Evolutionary conservation across 2,329 filamentous ascomycete genomes (phyloP).

Genomic region (Xylariales sp.): DNA sequence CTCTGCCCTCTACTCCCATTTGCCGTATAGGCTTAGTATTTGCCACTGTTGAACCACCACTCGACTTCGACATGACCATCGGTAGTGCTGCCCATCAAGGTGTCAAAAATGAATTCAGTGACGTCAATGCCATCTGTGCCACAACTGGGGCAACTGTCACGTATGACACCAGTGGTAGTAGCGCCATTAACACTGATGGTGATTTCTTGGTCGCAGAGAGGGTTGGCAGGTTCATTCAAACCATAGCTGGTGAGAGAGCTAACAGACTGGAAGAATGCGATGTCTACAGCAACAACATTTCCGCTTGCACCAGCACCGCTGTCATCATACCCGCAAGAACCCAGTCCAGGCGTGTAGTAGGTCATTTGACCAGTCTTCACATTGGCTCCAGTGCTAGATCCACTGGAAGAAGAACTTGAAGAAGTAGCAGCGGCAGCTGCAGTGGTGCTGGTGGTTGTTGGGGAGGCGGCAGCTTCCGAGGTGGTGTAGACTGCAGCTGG

Average conservation of each 20-base stretch:
- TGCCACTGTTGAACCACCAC: constrained; percentile 24
- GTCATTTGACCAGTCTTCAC: constrained; percentile 60
- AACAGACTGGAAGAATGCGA: constrained; percentile 50
- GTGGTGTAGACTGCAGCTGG: background rate
- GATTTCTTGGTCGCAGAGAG: constrained; percentile 65
- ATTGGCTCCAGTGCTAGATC: constrained; percentile 21
- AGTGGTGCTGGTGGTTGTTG: constrained; percentile 15
- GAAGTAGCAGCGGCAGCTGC: constrained; percentile 18
- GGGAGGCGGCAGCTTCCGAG: constrained; percentile 7
- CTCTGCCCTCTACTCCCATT: too few species aligned
- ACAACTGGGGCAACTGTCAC: constrained; percentile 76
- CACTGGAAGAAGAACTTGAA: constrained; percentile 15
- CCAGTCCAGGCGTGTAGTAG: constrained; percentile 66
- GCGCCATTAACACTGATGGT: constrained; percentile 56
- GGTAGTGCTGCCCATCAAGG: constrained; percentile 43
- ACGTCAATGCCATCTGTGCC: constrained; percentile 52
- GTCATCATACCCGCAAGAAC: constrained; percentile 64
- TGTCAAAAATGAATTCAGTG: constrained; percentile 49
- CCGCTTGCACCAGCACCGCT: constrained; percentile 47
- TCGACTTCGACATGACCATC: constrained; percentile 26
- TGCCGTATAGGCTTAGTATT: constrained; percentile 15
- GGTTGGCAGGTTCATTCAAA: constrained; percentile 41
- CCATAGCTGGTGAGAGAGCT: constrained; percentile 53
- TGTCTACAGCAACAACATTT: constrained; percentile 66
- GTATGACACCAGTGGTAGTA: constrained; percentile 53